Evolutionary conservation across 768 basidiomycete species (phyloP).

Genomic region (Leccinum disarticulatum): DNA sequence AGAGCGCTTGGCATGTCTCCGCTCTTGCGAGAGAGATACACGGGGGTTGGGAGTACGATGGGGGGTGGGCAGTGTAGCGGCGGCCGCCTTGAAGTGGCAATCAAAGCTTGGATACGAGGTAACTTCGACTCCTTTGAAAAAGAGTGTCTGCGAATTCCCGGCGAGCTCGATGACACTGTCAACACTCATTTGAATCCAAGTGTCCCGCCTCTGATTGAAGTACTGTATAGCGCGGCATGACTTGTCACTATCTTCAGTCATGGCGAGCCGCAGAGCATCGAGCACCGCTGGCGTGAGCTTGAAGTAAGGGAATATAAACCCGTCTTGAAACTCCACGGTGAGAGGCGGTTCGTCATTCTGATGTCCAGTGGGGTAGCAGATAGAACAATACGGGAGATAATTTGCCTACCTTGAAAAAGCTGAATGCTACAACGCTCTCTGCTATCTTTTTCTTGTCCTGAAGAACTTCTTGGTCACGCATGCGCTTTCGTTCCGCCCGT

Average conservation of each 20-base stretch:
- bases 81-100: too few relatives aligned
- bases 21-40: too few relatives aligned
- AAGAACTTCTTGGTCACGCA: not conserved
- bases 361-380: not conserved
- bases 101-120: too few relatives aligned
- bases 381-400: not conserved
- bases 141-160: too few relatives aligned
- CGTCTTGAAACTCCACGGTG: not conserved
- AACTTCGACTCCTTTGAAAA: too few relatives aligned
- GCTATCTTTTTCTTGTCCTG: not conserved
- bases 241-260: not conserved
- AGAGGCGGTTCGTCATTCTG: not conserved
- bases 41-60: too few relatives aligned
- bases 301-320: not conserved
- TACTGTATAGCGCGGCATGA: too few relatives aligned
- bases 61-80: too few relatives aligned
- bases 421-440: not conserved
- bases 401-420: not conserved
- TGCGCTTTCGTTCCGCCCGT: not conserved
- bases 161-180: too few relatives aligned
- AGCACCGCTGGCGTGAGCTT: not conserved
- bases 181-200: too few relatives aligned
- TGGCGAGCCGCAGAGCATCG: not conserved
- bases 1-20: too few relatives aligned
- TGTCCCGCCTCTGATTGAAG: too few relatives aligned